Evolutionary conservation across 192 early-diverging fungal species (phyloP).

Genomic region (Backusella sp.): DNA sequence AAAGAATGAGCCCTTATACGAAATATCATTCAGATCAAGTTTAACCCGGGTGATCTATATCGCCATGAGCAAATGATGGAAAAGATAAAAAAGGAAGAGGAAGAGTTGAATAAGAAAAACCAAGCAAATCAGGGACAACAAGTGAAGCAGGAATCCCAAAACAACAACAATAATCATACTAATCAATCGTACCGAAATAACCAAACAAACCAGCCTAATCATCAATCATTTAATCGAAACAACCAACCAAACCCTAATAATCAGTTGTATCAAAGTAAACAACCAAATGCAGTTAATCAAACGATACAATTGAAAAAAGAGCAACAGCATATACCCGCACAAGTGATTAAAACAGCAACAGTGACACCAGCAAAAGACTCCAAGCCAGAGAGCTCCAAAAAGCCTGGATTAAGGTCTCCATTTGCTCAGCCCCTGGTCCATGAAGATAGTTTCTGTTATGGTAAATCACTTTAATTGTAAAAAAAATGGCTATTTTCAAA

Average conservation of each 20-base stretch:
- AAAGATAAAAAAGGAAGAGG: background rate
- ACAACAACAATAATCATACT: no score
- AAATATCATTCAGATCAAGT: slow-evolving; percentile 6
- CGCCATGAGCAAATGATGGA: slow-evolving; percentile 9
- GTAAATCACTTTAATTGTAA: background rate
- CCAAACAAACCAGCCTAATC: background rate
- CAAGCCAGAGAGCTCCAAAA: background rate
- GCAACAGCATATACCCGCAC: background rate
- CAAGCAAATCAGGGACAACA: background rate
- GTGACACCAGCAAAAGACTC: background rate
- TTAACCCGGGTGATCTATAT: background rate
- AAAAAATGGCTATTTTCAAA: background rate
- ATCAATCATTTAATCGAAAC: background rate
- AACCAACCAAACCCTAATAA: background rate
- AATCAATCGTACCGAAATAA: background rate
- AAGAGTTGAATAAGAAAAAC: background rate
- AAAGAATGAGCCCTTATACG: background rate
- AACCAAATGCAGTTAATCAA: background rate
- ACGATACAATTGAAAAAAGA: no score
- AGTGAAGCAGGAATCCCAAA: background rate
- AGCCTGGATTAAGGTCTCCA: background rate
- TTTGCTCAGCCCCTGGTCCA: background rate
- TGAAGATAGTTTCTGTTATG: slow-evolving; percentile 21
- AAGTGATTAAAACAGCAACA: background rate
- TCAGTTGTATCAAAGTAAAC: background rate